A percentile compares a stretch with the other conserved stretches of the same genome.
These are phyloP conservation scores for Aspergillus fumigatus DNA, from an alignment of 2,329 filamentous ascomycete species.

Conservation along the genomic window DNA sequence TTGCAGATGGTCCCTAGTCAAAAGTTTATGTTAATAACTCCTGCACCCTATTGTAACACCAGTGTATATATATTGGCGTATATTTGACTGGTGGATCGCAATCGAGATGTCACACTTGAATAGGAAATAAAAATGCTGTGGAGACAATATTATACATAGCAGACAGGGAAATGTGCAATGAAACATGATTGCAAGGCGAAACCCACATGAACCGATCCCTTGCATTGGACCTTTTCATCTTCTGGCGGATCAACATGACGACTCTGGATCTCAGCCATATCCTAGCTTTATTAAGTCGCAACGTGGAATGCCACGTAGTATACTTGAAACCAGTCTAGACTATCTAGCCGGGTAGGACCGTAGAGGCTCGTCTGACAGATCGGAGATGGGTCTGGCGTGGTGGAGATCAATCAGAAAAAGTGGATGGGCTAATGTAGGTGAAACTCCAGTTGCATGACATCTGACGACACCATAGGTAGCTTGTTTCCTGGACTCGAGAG, in stretches of 20 bases:
- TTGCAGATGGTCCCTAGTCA: constrained; percentile 11
- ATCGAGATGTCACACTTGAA: background rate
- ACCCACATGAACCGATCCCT: constrained; percentile 7
- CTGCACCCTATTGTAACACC: background rate
- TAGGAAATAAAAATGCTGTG: background rate
- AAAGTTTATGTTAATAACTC: background rate
- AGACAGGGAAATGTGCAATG: background rate
- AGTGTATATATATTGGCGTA: background rate
- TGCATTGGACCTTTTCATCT: background rate
- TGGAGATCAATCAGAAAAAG: background rate
- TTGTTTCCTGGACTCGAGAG: background rate
- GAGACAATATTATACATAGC: background rate
- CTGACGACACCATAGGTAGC: background rate
- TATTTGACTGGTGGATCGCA: background rate
- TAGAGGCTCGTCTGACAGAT: background rate
- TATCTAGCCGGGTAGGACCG: background rate
- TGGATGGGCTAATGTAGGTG: background rate
- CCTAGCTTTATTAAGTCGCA: background rate
- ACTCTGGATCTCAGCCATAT: background rate
- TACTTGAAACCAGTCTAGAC: background rate
- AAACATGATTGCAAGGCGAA: background rate
- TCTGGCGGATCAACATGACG: background rate
- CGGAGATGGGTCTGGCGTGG: background rate
- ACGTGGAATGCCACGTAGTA: background rate
- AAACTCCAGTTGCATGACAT: background rate